phyloP scores from a whole-genome alignment of 2,329 filamentous ascomycete genomes.

The Nemania bipapillata region DNA sequence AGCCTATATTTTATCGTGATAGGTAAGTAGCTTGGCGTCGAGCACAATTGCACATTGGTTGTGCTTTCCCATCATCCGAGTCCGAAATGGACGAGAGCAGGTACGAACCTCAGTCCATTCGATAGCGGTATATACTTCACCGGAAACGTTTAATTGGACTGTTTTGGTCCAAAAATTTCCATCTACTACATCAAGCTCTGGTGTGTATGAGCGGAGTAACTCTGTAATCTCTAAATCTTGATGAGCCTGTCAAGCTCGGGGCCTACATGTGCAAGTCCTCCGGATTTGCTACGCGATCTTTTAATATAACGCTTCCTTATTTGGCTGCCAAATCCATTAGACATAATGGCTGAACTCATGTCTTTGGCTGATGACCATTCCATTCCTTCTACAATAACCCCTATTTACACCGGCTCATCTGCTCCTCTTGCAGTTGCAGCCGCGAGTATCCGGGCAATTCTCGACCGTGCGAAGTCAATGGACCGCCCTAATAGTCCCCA shows the following conservation, averaged over 20 bases:
- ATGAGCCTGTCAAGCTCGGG: no score
- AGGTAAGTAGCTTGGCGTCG: neutral
- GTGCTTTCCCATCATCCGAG: constrained; percentile 4
- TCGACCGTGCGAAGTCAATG: constrained; percentile 31
- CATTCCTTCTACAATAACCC: neutral
- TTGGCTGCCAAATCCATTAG: neutral
- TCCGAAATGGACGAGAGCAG: neutral
- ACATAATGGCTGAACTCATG: constrained; percentile 5
- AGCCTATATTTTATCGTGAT: neutral
- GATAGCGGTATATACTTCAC: neutral
- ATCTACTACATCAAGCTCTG: neutral
- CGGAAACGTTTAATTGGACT: neutral
- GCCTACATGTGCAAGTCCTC: neutral
- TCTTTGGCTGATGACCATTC: constrained; percentile 7
- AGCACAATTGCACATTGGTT: neutral
- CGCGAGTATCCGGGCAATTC: constrained; percentile 11
- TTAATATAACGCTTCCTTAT: neutral
- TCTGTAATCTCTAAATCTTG: neutral
- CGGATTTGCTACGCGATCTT: neutral
- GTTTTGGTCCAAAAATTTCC: neutral
- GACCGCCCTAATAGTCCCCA: neutral
- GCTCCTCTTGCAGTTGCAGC: constrained; percentile 7
- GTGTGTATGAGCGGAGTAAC: neutral
- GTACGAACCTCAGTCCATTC: neutral
- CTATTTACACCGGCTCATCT: constrained; percentile 14